Evolutionary conservation across 1,139 yeast genomes (phyloP), one percentile per base, ranked within the genome.

Genomic region (Eremothecium coryli): DNA sequence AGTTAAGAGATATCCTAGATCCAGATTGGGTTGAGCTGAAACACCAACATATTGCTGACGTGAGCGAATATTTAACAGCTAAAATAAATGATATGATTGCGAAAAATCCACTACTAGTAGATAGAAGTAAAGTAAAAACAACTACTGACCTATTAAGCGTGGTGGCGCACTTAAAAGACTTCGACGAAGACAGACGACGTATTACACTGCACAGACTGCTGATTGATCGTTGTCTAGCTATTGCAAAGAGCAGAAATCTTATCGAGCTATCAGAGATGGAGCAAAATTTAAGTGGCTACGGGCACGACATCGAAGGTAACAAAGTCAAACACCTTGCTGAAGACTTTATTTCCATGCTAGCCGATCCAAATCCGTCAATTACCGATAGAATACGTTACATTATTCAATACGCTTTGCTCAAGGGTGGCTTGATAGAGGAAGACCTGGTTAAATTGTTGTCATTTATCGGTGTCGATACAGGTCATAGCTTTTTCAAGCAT

Each of bases 351-450:
- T 68, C 64, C 4, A 54, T 77, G 23, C 62, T 88, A 26, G 72
- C 73, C 15, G 60, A 77, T 44, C 64, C 68, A 35, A 68, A 65
- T 33, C 63, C 75, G 33, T 65, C 63, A 17, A 64, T 68, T 15
- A 67, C 70, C 31, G 93, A 85, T 49, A 84, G 84, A 52, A 66
- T 85, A 44, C 70, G 98, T 41, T 65, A 82, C 29, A 71, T 90
- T n/a, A 64, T 84, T 20, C 62, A 82, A 4, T 90, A 90, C 57
- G 81, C 88, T 1, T 58, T 86, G 25, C 82, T 77, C 56, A 68
- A 97, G 45, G 90, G 93, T 4, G 98, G 99, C 0, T 64, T 90
- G 18, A 68, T 84, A 12, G 80, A 77, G 45, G 56, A 68, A 6
- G 99, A 90, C 61, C 73, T 81, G 44, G 61, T 64, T 34, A 86